phyloP scores from a whole-genome alignment of 345 rosid genomes.

The Bruguiera gymnorhiza region DNA sequence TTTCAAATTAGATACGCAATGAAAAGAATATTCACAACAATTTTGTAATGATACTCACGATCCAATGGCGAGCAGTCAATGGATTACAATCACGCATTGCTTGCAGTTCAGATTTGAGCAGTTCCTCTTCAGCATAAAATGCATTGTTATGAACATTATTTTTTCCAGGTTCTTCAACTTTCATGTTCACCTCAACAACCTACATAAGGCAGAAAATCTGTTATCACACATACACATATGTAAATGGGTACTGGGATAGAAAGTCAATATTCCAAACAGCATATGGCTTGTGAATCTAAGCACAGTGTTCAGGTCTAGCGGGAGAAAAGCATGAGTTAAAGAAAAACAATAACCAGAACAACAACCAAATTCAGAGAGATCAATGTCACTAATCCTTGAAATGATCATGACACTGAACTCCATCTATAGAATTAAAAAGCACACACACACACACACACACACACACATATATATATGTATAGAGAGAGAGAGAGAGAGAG shows the following conservation, averaged over 20 bases:
- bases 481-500: too few relatives aligned
- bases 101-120: slow-evolving; percentile 67
- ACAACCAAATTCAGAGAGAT: slow-evolving; percentile 1
- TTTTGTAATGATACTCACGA: slow-evolving; percentile 43
- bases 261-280: too few relatives aligned
- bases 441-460: background rate
- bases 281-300: too few relatives aligned
- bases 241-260: too few relatives aligned
- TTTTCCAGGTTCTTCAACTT: slow-evolving; percentile 75
- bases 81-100: slow-evolving; percentile 90
- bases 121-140: slow-evolving; percentile 80
- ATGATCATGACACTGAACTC: background rate
- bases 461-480: background rate
- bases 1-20: slow-evolving; percentile 4
- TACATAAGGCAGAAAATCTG: slow-evolving; percentile 9
- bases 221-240: background rate
- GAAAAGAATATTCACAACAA: background rate
- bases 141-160: slow-evolving; percentile 85
- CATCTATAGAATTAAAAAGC: background rate
- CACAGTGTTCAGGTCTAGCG: background rate
- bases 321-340: background rate
- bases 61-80: slow-evolving; percentile 83
- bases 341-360: background rate
- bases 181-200: slow-evolving; percentile 86
- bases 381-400: background rate